Percentiles rank a stretch among this genome's conserved stretches.
Evolutionary conservation across 768 basidiomycete species (phyloP).

Genomic region (Tephrocybe sp.): DNA sequence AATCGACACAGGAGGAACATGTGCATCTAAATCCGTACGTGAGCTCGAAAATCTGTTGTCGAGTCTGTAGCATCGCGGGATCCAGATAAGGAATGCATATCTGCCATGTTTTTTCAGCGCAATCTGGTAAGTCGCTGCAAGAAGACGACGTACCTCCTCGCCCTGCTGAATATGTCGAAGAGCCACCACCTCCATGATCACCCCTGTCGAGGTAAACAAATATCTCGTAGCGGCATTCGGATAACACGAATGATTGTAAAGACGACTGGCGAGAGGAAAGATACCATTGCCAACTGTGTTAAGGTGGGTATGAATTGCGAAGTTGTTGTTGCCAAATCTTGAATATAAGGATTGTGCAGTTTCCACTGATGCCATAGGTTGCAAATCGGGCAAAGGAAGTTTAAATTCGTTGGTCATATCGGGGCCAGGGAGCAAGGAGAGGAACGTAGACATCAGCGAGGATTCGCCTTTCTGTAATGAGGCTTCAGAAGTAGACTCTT

Average conservation of each 20-base stretch:
- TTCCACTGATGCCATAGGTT: slow-evolving; percentile 25
- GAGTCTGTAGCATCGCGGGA: slow-evolving; percentile 65
- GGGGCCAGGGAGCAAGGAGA: slow-evolving; percentile 48
- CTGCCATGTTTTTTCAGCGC: slow-evolving; percentile 32
- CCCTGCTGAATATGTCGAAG: slow-evolving; percentile 53
- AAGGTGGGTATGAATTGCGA: slow-evolving; percentile 73
- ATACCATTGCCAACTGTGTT: slow-evolving; percentile 71
- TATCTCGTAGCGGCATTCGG: slow-evolving; percentile 75
- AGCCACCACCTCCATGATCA: slow-evolving; percentile 65
- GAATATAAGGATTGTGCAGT: slow-evolving; percentile 40
- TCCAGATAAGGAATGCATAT: slow-evolving; percentile 78
- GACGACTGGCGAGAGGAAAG: slow-evolving; percentile 75
- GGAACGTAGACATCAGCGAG: slow-evolving; percentile 32
- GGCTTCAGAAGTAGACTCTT: slow-evolving; percentile 22
- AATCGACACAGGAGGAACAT: slow-evolving; percentile 56
- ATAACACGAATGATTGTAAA: slow-evolving; percentile 81
- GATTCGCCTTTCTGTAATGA: slow-evolving; percentile 21
- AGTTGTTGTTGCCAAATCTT: slow-evolving; percentile 83
- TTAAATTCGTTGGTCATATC: slow-evolving; percentile 8
- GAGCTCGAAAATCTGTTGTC: slow-evolving; percentile 54
- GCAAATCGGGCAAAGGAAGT: slow-evolving; percentile 33
- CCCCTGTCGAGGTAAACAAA: slow-evolving; percentile 35
- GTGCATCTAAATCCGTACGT: slow-evolving; percentile 71
- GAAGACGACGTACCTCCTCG: slow-evolving; percentile 61
- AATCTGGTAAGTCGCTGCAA: not conserved